Evolutionary conservation across 768 basidiomycete species (phyloP).

Genomic region (Amanita rubescens): DNA sequence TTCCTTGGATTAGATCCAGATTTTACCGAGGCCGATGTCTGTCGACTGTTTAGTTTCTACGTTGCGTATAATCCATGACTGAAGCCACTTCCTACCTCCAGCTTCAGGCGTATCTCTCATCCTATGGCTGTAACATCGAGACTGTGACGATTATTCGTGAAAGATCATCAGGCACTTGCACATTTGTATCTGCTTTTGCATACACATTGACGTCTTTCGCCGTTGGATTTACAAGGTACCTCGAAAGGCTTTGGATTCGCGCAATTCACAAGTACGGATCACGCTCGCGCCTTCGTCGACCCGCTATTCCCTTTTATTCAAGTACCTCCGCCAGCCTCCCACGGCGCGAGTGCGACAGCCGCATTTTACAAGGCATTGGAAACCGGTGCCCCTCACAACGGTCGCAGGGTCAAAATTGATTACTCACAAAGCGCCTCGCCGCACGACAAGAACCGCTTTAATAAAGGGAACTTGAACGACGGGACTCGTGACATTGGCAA

Average conservation of each 20-base stretch:
- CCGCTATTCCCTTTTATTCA: constrained; percentile 87
- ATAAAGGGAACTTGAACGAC: constrained; percentile 72
- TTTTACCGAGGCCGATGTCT: constrained; percentile 89
- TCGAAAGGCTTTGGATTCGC: constrained; percentile 98
- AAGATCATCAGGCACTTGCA: constrained; percentile 92
- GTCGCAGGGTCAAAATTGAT: constrained; percentile 90
- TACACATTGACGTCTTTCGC: constrained; percentile 70
- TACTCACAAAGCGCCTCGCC: constrained; percentile 84
- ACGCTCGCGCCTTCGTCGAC: constrained; percentile 87
- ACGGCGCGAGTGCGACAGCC: constrained; percentile 70
- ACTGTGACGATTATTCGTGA: constrained; percentile 95
- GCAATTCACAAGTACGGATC: constrained; percentile 80
- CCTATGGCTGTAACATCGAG: constrained; percentile 69
- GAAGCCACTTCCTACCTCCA: constrained; percentile 37
- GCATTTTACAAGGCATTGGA: constrained; percentile 72
- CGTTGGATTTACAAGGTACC: constrained; percentile 72
- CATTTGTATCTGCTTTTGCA: constrained; percentile 62
- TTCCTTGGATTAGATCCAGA: constrained; percentile 91
- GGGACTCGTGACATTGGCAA: constrained; percentile 96
- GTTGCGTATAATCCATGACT: constrained; percentile 22
- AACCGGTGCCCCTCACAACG: constrained; percentile 62
- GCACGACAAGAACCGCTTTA: constrained; percentile 51
- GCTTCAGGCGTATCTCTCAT: constrained; percentile 74
- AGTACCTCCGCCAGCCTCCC: constrained; percentile 86
- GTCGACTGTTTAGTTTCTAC: constrained; percentile 35